Percentiles rank a stretch among this genome's conserved stretches.
Conservation (phyloP, 129 eudicot species). For the Artemisia argyi region DNA sequence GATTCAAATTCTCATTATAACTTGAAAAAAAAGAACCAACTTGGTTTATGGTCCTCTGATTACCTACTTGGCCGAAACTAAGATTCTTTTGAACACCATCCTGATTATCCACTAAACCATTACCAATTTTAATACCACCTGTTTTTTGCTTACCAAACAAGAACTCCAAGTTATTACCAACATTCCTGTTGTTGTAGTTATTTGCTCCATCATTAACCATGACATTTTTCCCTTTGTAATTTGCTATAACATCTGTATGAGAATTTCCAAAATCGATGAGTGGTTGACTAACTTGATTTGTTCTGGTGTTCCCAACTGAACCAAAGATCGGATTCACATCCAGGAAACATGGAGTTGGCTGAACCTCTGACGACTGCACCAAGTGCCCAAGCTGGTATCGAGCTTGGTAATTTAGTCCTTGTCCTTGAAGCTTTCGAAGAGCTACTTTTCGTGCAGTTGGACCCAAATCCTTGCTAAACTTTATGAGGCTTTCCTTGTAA, state of each 20-base stretch:
- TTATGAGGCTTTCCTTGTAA: slow-evolving; percentile 43
- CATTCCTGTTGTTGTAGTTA: background rate
- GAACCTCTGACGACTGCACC: background rate
- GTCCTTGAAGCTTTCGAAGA: slow-evolving; percentile 22
- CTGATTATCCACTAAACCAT: slow-evolving; percentile 8
- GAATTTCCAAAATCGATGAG: slow-evolving; percentile 1
- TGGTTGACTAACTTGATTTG: slow-evolving; percentile 21
- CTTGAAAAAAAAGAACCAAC: background rate
- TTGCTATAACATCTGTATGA: background rate
- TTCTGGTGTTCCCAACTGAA: slow-evolving; percentile 14
- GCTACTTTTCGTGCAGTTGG: slow-evolving; percentile 53
- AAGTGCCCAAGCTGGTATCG: slow-evolving; percentile 10
- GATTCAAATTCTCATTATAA: background rate
- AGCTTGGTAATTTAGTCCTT: slow-evolving; percentile 15
- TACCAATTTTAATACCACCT: slow-evolving; percentile 18
- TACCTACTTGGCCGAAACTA: slow-evolving; percentile 13
- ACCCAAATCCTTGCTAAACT: slow-evolving; percentile 45
- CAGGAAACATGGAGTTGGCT: background rate
- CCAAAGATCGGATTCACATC: background rate
- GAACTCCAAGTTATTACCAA: slow-evolving; percentile 5
- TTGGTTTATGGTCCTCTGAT: slow-evolving; percentile 11
- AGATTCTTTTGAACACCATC: slow-evolving; percentile 3
- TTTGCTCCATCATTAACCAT: slow-evolving; percentile 23
- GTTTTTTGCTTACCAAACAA: slow-evolving; percentile 17
- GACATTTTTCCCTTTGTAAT: slow-evolving; percentile 31